Evolutionary conservation across 257 asterid species (phyloP).

Genomic region (Salvia hispanica): DNA sequence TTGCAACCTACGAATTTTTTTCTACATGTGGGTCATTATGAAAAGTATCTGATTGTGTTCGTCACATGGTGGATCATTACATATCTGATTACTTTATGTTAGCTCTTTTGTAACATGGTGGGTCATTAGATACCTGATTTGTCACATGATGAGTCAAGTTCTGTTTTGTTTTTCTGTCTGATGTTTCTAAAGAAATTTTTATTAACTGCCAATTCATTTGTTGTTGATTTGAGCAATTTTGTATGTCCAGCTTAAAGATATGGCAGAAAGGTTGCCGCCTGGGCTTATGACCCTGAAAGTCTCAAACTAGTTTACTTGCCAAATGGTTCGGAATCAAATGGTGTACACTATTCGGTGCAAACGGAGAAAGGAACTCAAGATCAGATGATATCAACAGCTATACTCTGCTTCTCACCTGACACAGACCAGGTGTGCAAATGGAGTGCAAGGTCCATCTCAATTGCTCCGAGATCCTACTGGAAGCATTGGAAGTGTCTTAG

Average conservation of each 20-base stretch:
- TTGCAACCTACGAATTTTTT: background rate
- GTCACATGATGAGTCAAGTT: background rate
- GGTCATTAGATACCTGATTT: background rate
- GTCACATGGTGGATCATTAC: background rate
- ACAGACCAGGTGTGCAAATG: conserved; percentile 41
- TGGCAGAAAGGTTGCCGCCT: conserved; percentile 92
- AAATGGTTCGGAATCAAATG: conserved; percentile 66
- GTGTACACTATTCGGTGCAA: conserved; percentile 39
- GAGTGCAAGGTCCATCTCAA: conserved; percentile 38
- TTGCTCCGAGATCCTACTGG: conserved; percentile 32
- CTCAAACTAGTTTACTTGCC: conserved; percentile 64
- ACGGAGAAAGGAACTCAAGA: conserved; percentile 58
- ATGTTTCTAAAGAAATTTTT: background rate
- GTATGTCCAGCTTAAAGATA: conserved; percentile 75
- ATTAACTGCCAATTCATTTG: conserved; percentile 4
- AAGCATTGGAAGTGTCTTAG: conserved; percentile 40
- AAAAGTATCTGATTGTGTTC: no score
- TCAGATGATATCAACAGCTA: conserved; percentile 43
- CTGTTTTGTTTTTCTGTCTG: background rate
- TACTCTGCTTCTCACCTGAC: conserved; percentile 45
- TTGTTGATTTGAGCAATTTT: conserved; percentile 22
- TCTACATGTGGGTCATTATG: background rate
- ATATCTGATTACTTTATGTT: no score
- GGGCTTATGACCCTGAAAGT: conserved; percentile 68
- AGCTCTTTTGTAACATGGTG: no score